Percentiles rank a stretch among this genome's conserved stretches.
phyloP scores from a whole-genome alignment of 2,329 filamentous ascomycete species.

The Zymoseptoria passerinii region DNA sequence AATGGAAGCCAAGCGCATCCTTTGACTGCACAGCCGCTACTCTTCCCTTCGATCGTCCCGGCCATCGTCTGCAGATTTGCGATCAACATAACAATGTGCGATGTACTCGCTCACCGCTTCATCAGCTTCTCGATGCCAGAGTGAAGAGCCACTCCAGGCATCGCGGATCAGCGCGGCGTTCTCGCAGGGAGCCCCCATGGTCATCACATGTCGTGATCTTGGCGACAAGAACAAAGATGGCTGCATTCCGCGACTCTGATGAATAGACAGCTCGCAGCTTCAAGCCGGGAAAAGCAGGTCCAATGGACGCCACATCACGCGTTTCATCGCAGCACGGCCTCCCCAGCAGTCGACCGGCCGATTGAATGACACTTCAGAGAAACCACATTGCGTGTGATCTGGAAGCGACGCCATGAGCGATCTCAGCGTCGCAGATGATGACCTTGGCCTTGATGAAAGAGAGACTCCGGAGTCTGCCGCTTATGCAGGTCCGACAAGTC shows the following conservation, averaged over 20 bases:
- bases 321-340: background rate
- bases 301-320: background rate
- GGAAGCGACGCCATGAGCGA: background rate
- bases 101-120: background rate
- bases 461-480: too few relatives aligned
- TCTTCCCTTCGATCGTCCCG: too few relatives aligned
- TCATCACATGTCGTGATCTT: background rate
- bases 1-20: too few relatives aligned
- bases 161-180: background rate
- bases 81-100: too few relatives aligned
- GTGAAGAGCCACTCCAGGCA: background rate
- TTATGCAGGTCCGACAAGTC: too few relatives aligned
- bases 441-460: background rate
- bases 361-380: background rate
- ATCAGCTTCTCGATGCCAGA: background rate
- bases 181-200: background rate
- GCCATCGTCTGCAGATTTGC: too few relatives aligned
- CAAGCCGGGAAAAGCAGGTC: background rate
- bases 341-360: background rate
- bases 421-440: background rate
- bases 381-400: background rate
- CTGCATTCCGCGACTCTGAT: background rate
- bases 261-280: background rate
- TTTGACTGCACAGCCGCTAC: too few relatives aligned
- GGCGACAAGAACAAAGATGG: background rate